Evolutionary conservation across 495 filamentous ascomycete genomes (phyloP).

Genomic region (Penicillium bialowiezense): DNA sequence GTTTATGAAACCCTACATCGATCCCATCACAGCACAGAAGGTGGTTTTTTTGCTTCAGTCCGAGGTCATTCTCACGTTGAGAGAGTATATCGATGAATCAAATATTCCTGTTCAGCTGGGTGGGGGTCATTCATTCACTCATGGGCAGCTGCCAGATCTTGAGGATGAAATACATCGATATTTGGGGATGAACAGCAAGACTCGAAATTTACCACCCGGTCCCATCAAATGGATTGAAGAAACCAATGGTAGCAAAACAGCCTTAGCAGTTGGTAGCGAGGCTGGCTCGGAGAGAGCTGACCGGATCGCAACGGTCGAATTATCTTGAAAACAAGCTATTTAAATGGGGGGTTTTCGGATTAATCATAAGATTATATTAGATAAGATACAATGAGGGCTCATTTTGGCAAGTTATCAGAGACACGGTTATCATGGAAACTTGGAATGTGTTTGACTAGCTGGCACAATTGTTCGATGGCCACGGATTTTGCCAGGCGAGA

Average conservation of each 20-base stretch:
- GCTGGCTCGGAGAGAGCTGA: neutral
- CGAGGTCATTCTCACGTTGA: conserved; percentile 18
- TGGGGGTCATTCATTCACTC: conserved; percentile 16
- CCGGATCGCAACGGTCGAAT: neutral
- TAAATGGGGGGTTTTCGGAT: too few species aligned
- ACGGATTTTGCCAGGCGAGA: too few species aligned
- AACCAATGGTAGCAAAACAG: conserved; percentile 4
- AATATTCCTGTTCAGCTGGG: conserved; percentile 25
- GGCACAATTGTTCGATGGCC: too few species aligned
- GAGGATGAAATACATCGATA: conserved; percentile 13
- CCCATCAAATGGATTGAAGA: conserved; percentile 25
- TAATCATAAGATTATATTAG: too few species aligned
- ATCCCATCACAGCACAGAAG: conserved; percentile 28
- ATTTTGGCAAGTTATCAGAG: too few species aligned
- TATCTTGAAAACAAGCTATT: too few species aligned
- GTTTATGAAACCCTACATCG: conserved; percentile 23
- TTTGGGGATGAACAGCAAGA: conserved; percentile 4
- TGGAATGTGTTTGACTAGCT: too few species aligned
- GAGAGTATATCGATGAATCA: conserved; percentile 17
- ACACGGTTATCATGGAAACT: too few species aligned
- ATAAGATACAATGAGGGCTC: too few species aligned
- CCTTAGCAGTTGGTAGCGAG: conserved; percentile 21
- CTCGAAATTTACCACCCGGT: conserved; percentile 16
- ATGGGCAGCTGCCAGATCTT: conserved; percentile 24
- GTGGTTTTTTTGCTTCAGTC: conserved; percentile 12